Base-by-base conservation (phyloP, 768 basidiomycete genomes). In the Boletus eberwhitei region DNA sequence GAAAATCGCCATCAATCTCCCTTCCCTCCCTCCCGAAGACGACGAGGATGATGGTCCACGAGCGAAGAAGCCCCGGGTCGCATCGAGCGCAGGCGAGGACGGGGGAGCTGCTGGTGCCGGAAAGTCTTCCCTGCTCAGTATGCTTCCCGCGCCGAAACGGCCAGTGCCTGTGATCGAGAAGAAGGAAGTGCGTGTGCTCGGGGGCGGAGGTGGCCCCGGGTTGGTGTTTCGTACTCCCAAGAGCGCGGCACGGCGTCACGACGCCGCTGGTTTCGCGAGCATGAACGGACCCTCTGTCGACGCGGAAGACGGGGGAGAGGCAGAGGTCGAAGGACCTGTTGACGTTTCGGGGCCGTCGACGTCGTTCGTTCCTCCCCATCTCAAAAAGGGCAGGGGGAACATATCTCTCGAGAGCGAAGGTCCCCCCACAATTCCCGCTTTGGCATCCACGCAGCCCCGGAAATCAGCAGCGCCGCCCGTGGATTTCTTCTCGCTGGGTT, bases 91-190 rank as follows among this genome's bases (percentile, higher is more conserved):
- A 9, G 82, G 85, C 8, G 35, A 6, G 35, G 82, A 85, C 8
- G 14, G 47, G 12, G 47, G 22, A 12, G 17, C 16, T 7, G 3
- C 35, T 1, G 47, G 47, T 7, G 82, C 82, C 26, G 88, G 88
- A 11, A 65, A 67, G 13, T 91, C 89, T 0, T 80, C 83, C 3
- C 65, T 92, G 45, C 63, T 91, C 32, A 79, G 79, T 9, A 89
- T 90, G 85, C 76, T 92, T 12, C 90, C 90, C 34, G 80, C 84
- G 0, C 90, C 90, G 6, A 89, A 85, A 70, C 79, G 65, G 73
- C 75, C 51, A 64, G 71, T 22, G 7, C 76, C 81, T 11, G 66
- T 76, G n/a, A 64, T 67, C 24, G 48, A 57, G 56, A 71, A 69
- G 50, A 61, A 69, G 29, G 69, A 77, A 6, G 78, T 81, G 58